Conservation (phyloP, 148 eudicot genomes). For the Drosera capensis region DNA sequence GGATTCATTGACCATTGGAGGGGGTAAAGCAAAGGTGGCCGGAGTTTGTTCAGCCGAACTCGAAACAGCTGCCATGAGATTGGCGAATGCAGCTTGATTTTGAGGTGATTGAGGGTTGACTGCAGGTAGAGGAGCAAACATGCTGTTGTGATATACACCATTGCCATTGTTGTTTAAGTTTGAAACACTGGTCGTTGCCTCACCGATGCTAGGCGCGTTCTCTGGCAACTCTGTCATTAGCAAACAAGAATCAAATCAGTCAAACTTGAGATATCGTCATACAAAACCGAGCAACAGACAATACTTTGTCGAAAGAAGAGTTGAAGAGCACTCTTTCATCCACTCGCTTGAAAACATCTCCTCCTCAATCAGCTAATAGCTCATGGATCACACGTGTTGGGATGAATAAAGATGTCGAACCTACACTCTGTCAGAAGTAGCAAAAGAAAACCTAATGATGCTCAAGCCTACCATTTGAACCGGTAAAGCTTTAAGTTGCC, state of each 20-base stretch:
- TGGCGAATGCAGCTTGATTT: conserved; percentile 19
- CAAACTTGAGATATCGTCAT: too few relatives aligned
- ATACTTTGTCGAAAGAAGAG: too few relatives aligned
- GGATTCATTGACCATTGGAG: conserved; percentile 16
- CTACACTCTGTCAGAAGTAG: too few relatives aligned
- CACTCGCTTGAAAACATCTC: too few relatives aligned
- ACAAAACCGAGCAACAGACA: too few relatives aligned
- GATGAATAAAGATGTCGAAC: too few relatives aligned
- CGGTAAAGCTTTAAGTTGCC: too few relatives aligned
- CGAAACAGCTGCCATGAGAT: conserved; percentile 16
- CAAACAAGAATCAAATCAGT: neutral
- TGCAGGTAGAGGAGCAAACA: conserved; percentile 21
- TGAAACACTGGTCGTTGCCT: conserved; percentile 8
- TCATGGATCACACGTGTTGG: too few relatives aligned
- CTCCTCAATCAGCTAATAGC: too few relatives aligned
- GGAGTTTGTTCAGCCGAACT: conserved; percentile 7
- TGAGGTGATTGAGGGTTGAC: conserved; percentile 7
- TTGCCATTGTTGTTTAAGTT: conserved; percentile 9
- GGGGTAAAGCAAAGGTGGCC: neutral
- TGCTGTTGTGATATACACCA: conserved; percentile 20
- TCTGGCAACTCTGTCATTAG: conserved; percentile 33
- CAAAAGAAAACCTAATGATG: too few relatives aligned
- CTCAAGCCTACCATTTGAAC: too few relatives aligned
- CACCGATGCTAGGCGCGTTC: conserved; percentile 8
- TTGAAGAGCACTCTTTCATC: too few relatives aligned